Conservation (phyloP, 306 rosid species). For the Acacia acuminata region DNA sequence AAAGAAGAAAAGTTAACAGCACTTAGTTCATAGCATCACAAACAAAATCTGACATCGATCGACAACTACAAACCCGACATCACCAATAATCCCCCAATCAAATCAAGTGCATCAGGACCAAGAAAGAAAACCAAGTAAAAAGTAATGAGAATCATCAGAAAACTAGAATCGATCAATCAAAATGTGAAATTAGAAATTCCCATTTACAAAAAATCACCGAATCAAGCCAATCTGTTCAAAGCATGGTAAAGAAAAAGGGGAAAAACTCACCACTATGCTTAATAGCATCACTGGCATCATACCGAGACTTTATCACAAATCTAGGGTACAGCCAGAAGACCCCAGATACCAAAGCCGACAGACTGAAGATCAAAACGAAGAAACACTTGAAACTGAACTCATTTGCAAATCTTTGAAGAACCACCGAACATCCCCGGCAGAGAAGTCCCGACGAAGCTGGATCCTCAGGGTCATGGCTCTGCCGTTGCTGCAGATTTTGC, state of each 20-base stretch:
- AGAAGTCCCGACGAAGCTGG: conserved; percentile 43
- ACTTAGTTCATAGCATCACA: not conserved
- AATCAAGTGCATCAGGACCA: not conserved
- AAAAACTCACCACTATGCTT: conserved; percentile 62
- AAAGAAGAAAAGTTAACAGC: not conserved
- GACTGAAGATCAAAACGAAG: conserved; percentile 56
- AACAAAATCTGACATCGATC: not conserved
- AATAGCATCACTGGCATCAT: conserved; percentile 63
- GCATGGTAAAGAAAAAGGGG: not conserved
- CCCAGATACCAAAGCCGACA: conserved; percentile 66
- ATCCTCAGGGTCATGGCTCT: conserved; percentile 25
- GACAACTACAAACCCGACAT: not conserved
- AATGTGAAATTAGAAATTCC: not conserved
- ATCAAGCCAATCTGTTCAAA: not conserved
- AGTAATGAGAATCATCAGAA: conserved; percentile 22
- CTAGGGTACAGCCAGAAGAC: conserved; percentile 83
- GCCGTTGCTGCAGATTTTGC: conserved; percentile 31
- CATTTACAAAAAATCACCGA: not conserved
- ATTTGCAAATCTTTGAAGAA: conserved; percentile 31
- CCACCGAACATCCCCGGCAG: conserved; percentile 51
- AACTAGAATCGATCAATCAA: conserved; percentile 7
- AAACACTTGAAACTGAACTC: conserved; percentile 74
- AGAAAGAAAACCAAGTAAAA: not conserved
- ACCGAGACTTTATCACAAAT: conserved; percentile 30
- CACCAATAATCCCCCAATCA: not conserved